A percentile compares a stretch with the other conserved stretches of the same genome.
Evolutionary conservation across 345 rosid species (phyloP).

Genomic region (Hirschfeldia incana): DNA sequence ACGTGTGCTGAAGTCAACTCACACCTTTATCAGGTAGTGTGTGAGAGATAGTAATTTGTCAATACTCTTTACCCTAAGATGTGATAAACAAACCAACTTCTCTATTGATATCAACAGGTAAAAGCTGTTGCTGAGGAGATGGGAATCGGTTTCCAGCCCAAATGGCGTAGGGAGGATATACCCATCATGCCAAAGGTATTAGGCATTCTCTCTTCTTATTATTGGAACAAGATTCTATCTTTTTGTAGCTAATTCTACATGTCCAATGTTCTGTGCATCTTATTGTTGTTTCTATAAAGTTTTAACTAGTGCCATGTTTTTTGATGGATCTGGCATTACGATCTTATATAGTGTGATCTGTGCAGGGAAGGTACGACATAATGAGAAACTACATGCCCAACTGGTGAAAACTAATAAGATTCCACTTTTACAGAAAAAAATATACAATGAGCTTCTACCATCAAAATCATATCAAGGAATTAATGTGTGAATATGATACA

Average conservation of each 20-base stretch:
- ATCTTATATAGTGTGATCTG: too few relatives aligned
- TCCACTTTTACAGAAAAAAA: too few relatives aligned
- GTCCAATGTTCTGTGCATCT: neutral
- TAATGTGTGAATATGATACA: too few relatives aligned
- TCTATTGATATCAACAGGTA: conserved; percentile 50
- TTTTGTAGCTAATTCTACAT: neutral
- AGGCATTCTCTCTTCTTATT: neutral
- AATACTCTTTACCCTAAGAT: neutral
- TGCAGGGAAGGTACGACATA: too few relatives aligned
- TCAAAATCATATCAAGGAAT: too few relatives aligned
- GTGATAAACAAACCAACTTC: neutral
- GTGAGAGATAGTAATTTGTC: neutral
- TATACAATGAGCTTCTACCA: too few relatives aligned
- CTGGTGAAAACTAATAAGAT: too few relatives aligned
- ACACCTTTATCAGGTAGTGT: conserved; percentile 90
- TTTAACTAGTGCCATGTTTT: conserved; percentile 9
- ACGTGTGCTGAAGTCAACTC: conserved; percentile 99
- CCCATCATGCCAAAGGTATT: conserved; percentile 99
- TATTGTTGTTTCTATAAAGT: neutral
- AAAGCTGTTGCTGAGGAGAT: conserved; percentile 98
- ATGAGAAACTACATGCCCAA: too few relatives aligned
- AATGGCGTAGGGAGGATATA: conserved; percentile 79
- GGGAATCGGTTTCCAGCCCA: conserved; percentile 99
- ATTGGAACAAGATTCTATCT: neutral
- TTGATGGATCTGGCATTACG: neutral